Evolutionary conservation across 805 yeast genomes (phyloP).

Genomic region (Pachysolen tannophilus): DNA sequence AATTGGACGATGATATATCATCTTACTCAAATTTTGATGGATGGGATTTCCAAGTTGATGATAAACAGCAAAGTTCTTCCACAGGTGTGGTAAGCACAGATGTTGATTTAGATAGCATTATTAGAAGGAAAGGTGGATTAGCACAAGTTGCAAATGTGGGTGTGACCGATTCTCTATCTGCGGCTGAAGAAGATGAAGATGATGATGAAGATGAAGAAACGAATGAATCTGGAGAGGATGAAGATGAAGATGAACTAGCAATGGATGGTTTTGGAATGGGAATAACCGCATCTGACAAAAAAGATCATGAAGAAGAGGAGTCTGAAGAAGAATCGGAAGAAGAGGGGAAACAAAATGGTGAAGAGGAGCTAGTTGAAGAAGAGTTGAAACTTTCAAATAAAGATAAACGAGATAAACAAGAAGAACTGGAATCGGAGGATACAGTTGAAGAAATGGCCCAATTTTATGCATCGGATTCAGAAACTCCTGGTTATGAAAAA

Average conservation of each 20-base stretch:
- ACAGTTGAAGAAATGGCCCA: slow-evolving; percentile 77
- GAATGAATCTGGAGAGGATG: slow-evolving; percentile 22
- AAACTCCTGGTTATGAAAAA: slow-evolving; percentile 43
- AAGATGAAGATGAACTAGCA: slow-evolving; percentile 29
- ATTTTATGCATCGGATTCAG: slow-evolving; percentile 57
- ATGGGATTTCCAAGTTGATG: slow-evolving; percentile 73
- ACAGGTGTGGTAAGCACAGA: slow-evolving; percentile 38
- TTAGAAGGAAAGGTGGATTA: slow-evolving; percentile 79
- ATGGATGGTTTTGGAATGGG: slow-evolving; percentile 35
- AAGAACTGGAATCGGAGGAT: slow-evolving; percentile 42
- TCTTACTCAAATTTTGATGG: slow-evolving; percentile 48
- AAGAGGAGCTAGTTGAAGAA: slow-evolving; percentile 24
- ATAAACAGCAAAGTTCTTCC: slow-evolving; percentile 14
- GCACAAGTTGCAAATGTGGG: slow-evolving; percentile 41
- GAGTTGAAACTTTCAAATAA: slow-evolving; percentile 20
- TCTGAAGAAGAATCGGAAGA: slow-evolving; percentile 14
- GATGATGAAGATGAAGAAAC: slow-evolving; percentile 21
- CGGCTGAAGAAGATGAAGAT: slow-evolving; percentile 35
- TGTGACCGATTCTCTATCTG: slow-evolving; percentile 33
- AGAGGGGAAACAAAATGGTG: slow-evolving; percentile 20
- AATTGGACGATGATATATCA: slow-evolving; percentile 53
- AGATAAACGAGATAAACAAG: slow-evolving; percentile 10
- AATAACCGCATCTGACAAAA: slow-evolving; percentile 17
- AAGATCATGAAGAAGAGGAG: slow-evolving; percentile 23
- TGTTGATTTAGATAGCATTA: slow-evolving; percentile 83